Evolutionary conservation across 441 rosid genomes (phyloP).

Genomic region (Biscutella auriculata): DNA sequence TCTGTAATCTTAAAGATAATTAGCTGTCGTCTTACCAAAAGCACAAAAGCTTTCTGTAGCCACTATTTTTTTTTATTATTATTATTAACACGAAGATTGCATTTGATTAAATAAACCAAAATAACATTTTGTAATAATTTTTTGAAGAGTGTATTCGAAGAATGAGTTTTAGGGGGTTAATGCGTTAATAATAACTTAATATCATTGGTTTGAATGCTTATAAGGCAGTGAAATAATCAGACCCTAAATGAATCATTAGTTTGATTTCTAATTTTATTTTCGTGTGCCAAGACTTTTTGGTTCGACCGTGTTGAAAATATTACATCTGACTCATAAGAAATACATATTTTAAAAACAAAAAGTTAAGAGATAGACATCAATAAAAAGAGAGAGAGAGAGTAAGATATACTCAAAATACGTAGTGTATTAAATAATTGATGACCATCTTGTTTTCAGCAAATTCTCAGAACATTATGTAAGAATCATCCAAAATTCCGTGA

Average conservation of each 20-base stretch:
- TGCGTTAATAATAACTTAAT: too few relatives aligned
- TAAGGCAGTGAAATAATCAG: too few relatives aligned
- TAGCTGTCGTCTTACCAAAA: background rate
- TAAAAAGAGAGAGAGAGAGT: background rate
- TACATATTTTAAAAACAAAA: too few relatives aligned
- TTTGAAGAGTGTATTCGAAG: too few relatives aligned
- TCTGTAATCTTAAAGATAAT: background rate
- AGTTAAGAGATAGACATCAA: too few relatives aligned
- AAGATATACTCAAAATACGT: background rate
- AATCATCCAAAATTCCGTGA: slow-evolving; percentile 17
- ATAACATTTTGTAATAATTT: too few relatives aligned
- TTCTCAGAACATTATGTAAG: background rate
- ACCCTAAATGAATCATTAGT: background rate
- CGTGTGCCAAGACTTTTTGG: background rate
- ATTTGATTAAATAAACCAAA: too few relatives aligned
- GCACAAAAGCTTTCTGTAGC: background rate
- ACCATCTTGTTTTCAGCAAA: background rate
- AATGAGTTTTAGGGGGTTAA: too few relatives aligned
- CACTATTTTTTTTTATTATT: background rate
- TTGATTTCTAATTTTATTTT: background rate
- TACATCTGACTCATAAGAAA: background rate
- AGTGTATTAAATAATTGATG: background rate
- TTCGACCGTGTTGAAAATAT: background rate
- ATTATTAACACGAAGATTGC: background rate
- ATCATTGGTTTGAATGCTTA: too few relatives aligned